A percentile compares a stretch with the other conserved stretches of the same genome.
These are phyloP conservation scores for Fagus crenata DNA, from an alignment of 306 rosid genomes.

Conservation along the genomic window DNA sequence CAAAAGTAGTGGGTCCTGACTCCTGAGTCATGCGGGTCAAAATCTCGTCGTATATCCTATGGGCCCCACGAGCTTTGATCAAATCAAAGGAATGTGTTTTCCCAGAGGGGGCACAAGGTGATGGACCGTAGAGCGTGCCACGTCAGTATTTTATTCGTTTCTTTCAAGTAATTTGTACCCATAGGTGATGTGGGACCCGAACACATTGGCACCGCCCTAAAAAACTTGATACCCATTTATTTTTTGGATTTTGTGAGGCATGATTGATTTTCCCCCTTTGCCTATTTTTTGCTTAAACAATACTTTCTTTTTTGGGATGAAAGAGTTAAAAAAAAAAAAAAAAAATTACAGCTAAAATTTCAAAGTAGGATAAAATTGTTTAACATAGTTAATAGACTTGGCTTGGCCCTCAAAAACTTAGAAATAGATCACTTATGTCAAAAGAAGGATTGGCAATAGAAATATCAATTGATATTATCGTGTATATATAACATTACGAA, in stretches of 20 bases:
- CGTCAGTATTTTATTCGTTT: constrained; percentile 38
- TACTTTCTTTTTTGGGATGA: neutral
- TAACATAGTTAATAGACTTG: no score
- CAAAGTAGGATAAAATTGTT: no score
- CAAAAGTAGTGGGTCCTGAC: neutral
- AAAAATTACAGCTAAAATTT: neutral
- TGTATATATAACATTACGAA: no score
- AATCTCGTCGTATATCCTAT: neutral
- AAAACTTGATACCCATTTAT: neutral
- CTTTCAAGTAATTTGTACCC: constrained; percentile 27
- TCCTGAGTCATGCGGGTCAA: neutral
- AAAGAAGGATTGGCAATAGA: no score
- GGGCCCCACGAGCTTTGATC: constrained; percentile 19
- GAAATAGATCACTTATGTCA: no score
- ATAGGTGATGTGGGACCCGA: constrained; percentile 22
- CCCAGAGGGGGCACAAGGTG: neutral
- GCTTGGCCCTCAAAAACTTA: no score
- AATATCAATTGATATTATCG: no score
- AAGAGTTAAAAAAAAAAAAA: neutral
- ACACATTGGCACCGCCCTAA: constrained; percentile 15
- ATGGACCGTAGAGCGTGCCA: constrained; percentile 27
- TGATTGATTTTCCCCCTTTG: neutral
- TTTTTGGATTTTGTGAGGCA: neutral
- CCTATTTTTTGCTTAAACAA: neutral
- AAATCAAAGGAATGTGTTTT: neutral